Conservation (phyloP, 2,329 filamentous ascomycete species). For the Xenoacremonium recifei region DNA sequence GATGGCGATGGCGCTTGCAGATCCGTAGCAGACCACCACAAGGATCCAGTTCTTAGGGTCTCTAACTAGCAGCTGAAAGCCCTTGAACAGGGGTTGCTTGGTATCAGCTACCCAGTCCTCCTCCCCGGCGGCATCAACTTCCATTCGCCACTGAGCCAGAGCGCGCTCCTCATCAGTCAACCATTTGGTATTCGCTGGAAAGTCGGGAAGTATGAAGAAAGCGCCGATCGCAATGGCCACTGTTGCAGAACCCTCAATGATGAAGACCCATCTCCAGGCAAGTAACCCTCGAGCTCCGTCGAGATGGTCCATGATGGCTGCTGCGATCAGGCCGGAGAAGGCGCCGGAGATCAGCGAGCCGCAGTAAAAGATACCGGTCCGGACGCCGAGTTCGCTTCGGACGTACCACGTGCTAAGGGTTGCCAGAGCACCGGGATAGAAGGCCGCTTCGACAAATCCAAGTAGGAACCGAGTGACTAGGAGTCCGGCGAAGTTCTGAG, state of each 20-base stretch:
- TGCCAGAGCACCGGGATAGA: conserved; percentile 50
- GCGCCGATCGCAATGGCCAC: conserved; percentile 16
- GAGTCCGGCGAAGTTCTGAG: conserved; percentile 8
- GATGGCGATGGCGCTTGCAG: conserved; percentile 41
- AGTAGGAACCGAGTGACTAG: conserved; percentile 38
- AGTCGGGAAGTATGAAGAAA: conserved; percentile 24
- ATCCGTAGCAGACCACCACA: conserved; percentile 41
- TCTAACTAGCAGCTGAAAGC: conserved; percentile 45
- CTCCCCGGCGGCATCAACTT: conserved; percentile 39
- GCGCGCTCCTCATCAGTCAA: conserved; percentile 41
- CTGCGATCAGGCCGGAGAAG: conserved; percentile 62
- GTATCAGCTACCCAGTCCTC: conserved; percentile 37
- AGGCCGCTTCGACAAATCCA: conserved; percentile 47
- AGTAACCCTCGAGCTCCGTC: conserved; percentile 26
- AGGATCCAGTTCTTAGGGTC: conserved; percentile 37
- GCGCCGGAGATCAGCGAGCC: conserved; percentile 66
- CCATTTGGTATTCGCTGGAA: conserved; percentile 37
- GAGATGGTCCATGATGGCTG: conserved; percentile 51
- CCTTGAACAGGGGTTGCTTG: conserved; percentile 33
- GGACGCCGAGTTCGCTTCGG: conserved; percentile 60
- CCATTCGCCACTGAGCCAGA: conserved; percentile 35
- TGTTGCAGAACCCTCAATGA: conserved; percentile 56
- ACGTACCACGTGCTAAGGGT: conserved; percentile 56
- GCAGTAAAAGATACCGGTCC: conserved; percentile 57
- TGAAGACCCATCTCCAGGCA: conserved; percentile 63